phyloP scores from a whole-genome alignment of 768 basidiomycete species.

The Kwoniella heveanensis region DNA sequence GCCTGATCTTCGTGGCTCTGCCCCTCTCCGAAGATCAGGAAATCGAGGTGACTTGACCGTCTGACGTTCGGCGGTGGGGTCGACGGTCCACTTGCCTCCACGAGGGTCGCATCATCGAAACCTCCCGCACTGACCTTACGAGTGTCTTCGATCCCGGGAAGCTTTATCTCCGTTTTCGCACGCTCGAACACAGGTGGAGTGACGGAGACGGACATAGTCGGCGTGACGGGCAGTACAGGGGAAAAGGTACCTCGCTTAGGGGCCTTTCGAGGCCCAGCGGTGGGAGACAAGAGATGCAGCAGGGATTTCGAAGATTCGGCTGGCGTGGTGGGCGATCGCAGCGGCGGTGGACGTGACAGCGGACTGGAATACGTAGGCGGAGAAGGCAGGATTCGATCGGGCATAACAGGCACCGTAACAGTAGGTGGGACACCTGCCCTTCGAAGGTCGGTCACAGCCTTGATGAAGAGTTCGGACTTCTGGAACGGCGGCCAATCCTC shows the following conservation, averaged over 20 bases:
- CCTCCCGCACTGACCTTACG: conserved; percentile 15
- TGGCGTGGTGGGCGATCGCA: conserved; percentile 10
- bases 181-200: conserved; percentile 33
- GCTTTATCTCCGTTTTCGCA: conserved; percentile 9
- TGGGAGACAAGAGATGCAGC: conserved; percentile 9
- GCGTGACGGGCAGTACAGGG: conserved; percentile 15
- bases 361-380: background rate
- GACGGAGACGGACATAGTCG: conserved; percentile 27
- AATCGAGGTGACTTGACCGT: conserved; percentile 39
- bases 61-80: conserved; percentile 28
- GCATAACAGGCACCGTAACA: background rate
- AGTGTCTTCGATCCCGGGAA: background rate
- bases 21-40: conserved; percentile 34
- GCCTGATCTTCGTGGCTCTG: conserved; percentile 4
- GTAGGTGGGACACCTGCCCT: conserved; percentile 7
- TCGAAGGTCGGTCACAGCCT: conserved; percentile 67
- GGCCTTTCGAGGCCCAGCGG: conserved; percentile 6
- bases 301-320: conserved; percentile 15
- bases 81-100: conserved; percentile 1
- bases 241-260: conserved; percentile 29
- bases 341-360: background rate
- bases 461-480: conserved; percentile 87
- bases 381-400: background rate
- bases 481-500: conserved; percentile 86
- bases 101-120: background rate